A percentile compares a stretch with the other conserved stretches of the same genome.
Conservation (phyloP, 2,329 filamentous ascomycete genomes). For the Talaromyces islandicus region DNA sequence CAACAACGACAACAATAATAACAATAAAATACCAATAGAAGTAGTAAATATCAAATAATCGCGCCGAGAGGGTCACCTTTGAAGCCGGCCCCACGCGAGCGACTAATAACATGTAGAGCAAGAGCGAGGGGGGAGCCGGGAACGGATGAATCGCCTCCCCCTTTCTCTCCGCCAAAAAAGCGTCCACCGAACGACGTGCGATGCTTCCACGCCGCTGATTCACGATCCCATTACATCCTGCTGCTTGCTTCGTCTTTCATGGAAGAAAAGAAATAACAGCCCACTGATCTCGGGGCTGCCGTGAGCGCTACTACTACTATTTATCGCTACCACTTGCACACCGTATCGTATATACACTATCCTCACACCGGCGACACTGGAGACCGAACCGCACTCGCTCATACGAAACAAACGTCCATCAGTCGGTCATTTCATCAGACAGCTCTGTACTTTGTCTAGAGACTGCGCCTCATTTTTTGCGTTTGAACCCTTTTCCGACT, state of each 20-base stretch:
- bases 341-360: neutral
- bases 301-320: neutral
- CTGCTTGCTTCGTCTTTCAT: neutral
- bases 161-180: neutral
- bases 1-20: neutral
- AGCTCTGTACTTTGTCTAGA: neutral
- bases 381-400: neutral
- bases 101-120: neutral
- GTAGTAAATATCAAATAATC: neutral
- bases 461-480: neutral
- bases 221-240: neutral
- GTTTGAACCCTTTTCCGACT: neutral
- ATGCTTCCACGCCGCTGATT: neutral
- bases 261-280: neutral
- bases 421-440: neutral
- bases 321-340: neutral
- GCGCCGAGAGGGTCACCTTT: neutral
- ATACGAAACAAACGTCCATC: neutral
- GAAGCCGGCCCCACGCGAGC: neutral
- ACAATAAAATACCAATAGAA: neutral
- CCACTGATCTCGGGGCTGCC: neutral
- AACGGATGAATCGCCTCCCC: neutral
- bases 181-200: neutral
- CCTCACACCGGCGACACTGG: neutral
- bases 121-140: neutral